Conservation (phyloP, 2,329 filamentous ascomycete genomes). For the Aspergillus pseudonomiae region DNA sequence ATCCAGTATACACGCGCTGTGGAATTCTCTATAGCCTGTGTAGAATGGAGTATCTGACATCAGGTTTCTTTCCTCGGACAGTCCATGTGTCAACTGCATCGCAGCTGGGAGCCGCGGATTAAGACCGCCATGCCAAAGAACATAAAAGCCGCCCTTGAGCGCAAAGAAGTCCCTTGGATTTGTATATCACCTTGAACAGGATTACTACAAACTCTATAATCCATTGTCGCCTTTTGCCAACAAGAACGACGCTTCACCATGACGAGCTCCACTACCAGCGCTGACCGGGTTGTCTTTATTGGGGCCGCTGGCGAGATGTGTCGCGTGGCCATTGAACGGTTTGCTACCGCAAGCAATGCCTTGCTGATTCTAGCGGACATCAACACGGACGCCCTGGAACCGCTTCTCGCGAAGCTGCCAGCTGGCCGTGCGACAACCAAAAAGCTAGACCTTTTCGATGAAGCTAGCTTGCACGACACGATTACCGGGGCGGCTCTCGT, state of each 20-base stretch:
- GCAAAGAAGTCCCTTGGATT: too few species aligned
- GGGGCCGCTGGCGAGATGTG: slow-evolving; percentile 13
- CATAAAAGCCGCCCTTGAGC: too few species aligned
- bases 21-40: too few species aligned
- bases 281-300: neutral
- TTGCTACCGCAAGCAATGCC: slow-evolving; percentile 7
- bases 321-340: slow-evolving; percentile 10
- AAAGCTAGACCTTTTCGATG: slow-evolving; percentile 9
- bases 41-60: too few species aligned
- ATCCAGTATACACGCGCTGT: too few species aligned
- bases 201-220: too few species aligned
- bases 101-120: too few species aligned
- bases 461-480: neutral
- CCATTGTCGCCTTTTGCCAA: too few species aligned
- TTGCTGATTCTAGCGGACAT: slow-evolving; percentile 10
- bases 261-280: neutral
- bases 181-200: too few species aligned
- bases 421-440: slow-evolving; percentile 6
- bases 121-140: too few species aligned
- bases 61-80: too few species aligned
- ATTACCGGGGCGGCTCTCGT: slow-evolving; percentile 5
- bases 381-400: slow-evolving; percentile 7
- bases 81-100: too few species aligned
- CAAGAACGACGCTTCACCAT: neutral
- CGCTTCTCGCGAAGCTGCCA: slow-evolving; percentile 2